Conservation (phyloP, 352 stramenopile species). For the Pythium vanterpoolii region DNA sequence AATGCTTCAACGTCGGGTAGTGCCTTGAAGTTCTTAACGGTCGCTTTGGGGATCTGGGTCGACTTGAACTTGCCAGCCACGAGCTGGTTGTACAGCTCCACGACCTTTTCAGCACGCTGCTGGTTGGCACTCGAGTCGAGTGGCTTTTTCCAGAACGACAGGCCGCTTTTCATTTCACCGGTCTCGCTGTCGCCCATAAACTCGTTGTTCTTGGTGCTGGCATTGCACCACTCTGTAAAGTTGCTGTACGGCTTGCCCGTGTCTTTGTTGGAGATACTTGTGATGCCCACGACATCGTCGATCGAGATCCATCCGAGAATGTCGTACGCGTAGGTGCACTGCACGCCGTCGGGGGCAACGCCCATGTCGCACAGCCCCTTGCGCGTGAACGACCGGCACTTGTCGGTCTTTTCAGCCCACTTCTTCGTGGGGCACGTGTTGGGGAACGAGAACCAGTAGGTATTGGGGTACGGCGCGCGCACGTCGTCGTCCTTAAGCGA, state of each 20-base stretch:
- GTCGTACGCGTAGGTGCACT: slow-evolving; percentile 81
- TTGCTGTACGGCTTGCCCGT: slow-evolving; percentile 49
- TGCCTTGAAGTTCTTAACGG: slow-evolving; percentile 9
- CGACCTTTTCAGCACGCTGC: slow-evolving; percentile 25
- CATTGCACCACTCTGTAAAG: slow-evolving; percentile 69
- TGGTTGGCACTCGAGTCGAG: slow-evolving; percentile 28
- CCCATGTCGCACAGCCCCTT: slow-evolving; percentile 66
- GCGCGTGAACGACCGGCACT: slow-evolving; percentile 41
- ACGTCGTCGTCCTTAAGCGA: slow-evolving; percentile 33
- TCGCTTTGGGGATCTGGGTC: slow-evolving; percentile 40
- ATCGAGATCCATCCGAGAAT: slow-evolving; percentile 76
- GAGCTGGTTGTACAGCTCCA: slow-evolving; percentile 35
- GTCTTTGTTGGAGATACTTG: slow-evolving; percentile 46
- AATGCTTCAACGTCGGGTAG: slow-evolving; percentile 18
- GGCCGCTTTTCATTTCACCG: slow-evolving; percentile 30
- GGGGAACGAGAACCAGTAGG: slow-evolving; percentile 45
- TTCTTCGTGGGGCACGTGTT: slow-evolving; percentile 50
- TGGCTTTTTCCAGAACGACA: slow-evolving; percentile 40
- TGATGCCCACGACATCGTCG: slow-evolving; percentile 80
- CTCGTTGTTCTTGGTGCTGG: slow-evolving; percentile 64
- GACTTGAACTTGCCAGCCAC: slow-evolving; percentile 23
- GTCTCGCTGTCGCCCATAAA: slow-evolving; percentile 38
- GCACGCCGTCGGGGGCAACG: slow-evolving; percentile 55
- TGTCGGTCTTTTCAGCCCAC: slow-evolving; percentile 29
- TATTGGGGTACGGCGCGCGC: slow-evolving; percentile 34